A percentile compares a stretch with the other conserved stretches of the same genome.
Evolutionary conservation across 2,329 filamentous ascomycete genomes (phyloP).

Genomic region (Colletotrichum sojae): DNA sequence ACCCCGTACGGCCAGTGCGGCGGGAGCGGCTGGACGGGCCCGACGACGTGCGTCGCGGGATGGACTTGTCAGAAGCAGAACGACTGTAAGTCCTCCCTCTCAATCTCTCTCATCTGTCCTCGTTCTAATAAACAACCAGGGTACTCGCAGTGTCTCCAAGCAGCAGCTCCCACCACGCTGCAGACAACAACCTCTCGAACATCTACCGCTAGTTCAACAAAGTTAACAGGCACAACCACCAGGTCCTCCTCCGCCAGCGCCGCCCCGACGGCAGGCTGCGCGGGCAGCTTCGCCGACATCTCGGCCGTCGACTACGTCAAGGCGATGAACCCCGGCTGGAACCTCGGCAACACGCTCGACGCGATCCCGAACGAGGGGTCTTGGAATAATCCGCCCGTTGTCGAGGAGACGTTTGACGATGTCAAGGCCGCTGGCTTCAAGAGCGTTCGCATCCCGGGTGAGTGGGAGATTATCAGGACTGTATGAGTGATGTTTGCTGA

Average conservation of each 20-base stretch:
- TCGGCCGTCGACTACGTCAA: constrained; percentile 61
- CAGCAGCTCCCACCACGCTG: constrained; percentile 18
- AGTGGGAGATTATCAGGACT: neutral
- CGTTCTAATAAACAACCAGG: neutral
- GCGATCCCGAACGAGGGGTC: constrained; percentile 62
- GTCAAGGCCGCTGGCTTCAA: constrained; percentile 70
- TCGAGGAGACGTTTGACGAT: constrained; percentile 63
- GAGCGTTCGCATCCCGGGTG: constrained; percentile 66
- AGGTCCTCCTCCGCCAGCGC: constrained; percentile 25
- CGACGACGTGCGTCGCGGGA: constrained; percentile 32
- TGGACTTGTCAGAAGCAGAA: constrained; percentile 33
- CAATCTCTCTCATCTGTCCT: neutral
- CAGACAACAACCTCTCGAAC: constrained; percentile 4
- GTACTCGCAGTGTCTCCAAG: constrained; percentile 40
- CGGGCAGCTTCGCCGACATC: constrained; percentile 59
- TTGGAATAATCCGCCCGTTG: constrained; percentile 70
- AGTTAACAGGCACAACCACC: neutral
- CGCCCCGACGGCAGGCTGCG: constrained; percentile 47
- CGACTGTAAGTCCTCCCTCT: constrained; percentile 12
- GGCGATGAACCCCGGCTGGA: constrained; percentile 70
- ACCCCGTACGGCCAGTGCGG: constrained; percentile 38
- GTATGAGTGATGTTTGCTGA: neutral
- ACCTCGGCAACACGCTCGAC: constrained; percentile 72
- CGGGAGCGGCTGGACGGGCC: constrained; percentile 32
- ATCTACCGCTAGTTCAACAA: neutral